These are phyloP conservation scores for Phialemonium atrogriseum DNA, from an alignment of 2,329 filamentous ascomycete genomes.

Conservation along the genomic window DNA sequence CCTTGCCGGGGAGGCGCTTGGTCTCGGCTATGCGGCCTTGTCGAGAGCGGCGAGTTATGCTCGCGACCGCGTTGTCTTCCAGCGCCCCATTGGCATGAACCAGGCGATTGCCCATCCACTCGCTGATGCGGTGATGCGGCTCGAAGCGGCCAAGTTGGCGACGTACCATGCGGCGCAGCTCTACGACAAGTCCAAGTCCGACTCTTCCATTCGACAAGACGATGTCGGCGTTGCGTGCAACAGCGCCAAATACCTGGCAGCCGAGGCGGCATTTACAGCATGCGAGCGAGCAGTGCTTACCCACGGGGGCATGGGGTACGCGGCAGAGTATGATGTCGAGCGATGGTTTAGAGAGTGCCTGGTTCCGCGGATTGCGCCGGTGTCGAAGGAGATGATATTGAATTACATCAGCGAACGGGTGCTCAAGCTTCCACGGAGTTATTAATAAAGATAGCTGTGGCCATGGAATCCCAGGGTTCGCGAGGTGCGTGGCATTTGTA, in stretches of 20 bases:
- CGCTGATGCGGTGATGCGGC: constrained; percentile 55
- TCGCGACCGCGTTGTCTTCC: constrained; percentile 56
- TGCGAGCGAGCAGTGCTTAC: constrained; percentile 53
- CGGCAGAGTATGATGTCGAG: constrained; percentile 57
- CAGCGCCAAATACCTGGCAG: constrained; percentile 63
- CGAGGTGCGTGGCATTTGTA: too few relatives aligned
- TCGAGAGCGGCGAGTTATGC: constrained; percentile 58
- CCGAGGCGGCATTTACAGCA: constrained; percentile 54
- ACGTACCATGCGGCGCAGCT: constrained; percentile 57
- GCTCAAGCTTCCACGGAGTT: constrained; percentile 58
- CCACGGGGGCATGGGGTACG: constrained; percentile 58
- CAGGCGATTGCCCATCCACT: constrained; percentile 59
- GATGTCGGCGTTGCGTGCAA: constrained; percentile 58
- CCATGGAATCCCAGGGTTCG: too few relatives aligned
- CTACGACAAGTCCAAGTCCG: constrained; percentile 47
- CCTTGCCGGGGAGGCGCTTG: constrained; percentile 70
- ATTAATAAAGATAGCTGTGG: constrained; percentile 40
- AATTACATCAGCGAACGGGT: constrained; percentile 65
- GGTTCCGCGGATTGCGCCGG: constrained; percentile 55
- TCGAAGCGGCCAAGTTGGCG: constrained; percentile 57
- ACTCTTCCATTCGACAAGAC: constrained; percentile 41
- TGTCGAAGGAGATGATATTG: constrained; percentile 66
- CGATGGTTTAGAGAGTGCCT: constrained; percentile 57
- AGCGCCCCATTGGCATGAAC: constrained; percentile 57
- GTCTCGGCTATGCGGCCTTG: constrained; percentile 66